Evolutionary conservation across 1,284 basidiomycete genomes (phyloP).

Genomic region (Sutorius eximius): DNA sequence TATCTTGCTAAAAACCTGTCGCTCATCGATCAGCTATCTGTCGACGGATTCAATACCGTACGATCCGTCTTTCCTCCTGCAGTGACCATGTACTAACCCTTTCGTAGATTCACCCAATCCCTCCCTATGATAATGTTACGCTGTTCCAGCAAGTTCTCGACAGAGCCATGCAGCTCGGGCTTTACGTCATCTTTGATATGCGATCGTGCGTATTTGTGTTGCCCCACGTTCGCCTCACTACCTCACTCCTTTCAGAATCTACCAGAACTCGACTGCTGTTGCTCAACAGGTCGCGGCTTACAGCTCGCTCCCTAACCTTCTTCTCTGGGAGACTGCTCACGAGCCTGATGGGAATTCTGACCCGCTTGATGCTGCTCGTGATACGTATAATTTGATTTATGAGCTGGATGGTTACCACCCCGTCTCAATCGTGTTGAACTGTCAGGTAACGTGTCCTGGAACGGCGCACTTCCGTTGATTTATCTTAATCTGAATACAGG

Average conservation of each 20-base stretch:
- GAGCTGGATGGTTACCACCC: constrained; percentile 74
- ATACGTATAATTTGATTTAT: constrained; percentile 61
- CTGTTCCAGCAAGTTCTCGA: constrained; percentile 25
- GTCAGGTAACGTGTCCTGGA: constrained; percentile 38
- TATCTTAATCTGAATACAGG: constrained; percentile 15
- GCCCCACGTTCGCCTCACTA: background rate
- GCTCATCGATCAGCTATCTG: constrained; percentile 18
- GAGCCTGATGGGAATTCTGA: constrained; percentile 73
- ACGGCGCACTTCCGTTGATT: background rate
- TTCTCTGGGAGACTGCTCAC: constrained; percentile 76
- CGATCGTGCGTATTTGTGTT: constrained; percentile 42
- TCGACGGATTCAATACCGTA: constrained; percentile 34
- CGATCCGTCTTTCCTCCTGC: background rate
- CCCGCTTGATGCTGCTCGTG: constrained; percentile 54
- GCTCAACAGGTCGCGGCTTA: constrained; percentile 62
- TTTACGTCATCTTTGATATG: constrained; percentile 33
- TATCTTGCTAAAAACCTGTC: constrained; percentile 25
- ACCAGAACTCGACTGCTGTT: constrained; percentile 61
- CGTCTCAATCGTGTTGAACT: constrained; percentile 72
- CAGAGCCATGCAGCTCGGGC: constrained; percentile 18
- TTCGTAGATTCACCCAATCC: constrained; percentile 32
- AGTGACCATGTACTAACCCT: background rate
- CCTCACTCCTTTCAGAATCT: constrained; percentile 32
- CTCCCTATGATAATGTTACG: constrained; percentile 28
- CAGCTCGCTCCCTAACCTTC: constrained; percentile 62